phyloP scores from a whole-genome alignment of 192 early-diverging fungal genomes.

The Obelidium mucronatum region DNA sequence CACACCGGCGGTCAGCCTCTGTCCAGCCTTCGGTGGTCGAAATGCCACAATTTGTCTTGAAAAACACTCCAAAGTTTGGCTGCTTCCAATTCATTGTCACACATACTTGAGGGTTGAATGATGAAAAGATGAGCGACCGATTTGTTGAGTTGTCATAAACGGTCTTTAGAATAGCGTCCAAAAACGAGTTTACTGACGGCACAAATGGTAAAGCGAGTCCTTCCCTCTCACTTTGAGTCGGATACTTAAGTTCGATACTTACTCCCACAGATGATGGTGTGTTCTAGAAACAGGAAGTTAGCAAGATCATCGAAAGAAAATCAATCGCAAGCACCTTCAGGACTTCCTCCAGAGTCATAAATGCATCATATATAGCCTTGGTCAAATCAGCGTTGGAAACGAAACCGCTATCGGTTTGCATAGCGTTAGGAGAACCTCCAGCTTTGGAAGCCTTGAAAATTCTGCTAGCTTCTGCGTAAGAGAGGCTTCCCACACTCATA shows the following conservation, averaged over 20 bases:
- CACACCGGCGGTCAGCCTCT: slow-evolving; percentile 49
- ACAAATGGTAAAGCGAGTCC: slow-evolving; percentile 61
- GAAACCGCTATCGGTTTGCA: slow-evolving; percentile 20
- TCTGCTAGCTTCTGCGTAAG: slow-evolving; percentile 71
- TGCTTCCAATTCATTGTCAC: slow-evolving; percentile 99
- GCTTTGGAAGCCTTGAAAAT: slow-evolving; percentile 36
- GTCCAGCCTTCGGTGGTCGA: not conserved
- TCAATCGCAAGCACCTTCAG: slow-evolving; percentile 65
- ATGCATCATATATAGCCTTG: slow-evolving; percentile 30
- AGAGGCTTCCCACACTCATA: slow-evolving; percentile 67
- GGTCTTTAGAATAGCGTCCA: slow-evolving; percentile 87
- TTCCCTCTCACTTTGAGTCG: slow-evolving; percentile 68
- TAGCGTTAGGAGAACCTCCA: slow-evolving; percentile 1
- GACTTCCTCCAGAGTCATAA: slow-evolving; percentile 71
- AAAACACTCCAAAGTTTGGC: slow-evolving; percentile 97
- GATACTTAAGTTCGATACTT: slow-evolving; percentile 90
- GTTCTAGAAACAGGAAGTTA: slow-evolving; percentile 58
- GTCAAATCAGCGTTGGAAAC: slow-evolving; percentile 12
- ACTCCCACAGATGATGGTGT: slow-evolving; percentile 79
- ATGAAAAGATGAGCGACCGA: slow-evolving; percentile 81
- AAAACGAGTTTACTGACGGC: slow-evolving; percentile 80
- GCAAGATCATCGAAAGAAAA: not conserved
- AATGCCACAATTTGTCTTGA: slow-evolving; percentile 84
- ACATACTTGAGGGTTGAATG: slow-evolving; percentile 91
- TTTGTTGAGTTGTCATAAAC: slow-evolving; percentile 78